Evolutionary conservation across 345 rosid genomes (phyloP), one percentile per base, ranked within the genome.

Genomic region (Rhizophora apiculata): DNA sequence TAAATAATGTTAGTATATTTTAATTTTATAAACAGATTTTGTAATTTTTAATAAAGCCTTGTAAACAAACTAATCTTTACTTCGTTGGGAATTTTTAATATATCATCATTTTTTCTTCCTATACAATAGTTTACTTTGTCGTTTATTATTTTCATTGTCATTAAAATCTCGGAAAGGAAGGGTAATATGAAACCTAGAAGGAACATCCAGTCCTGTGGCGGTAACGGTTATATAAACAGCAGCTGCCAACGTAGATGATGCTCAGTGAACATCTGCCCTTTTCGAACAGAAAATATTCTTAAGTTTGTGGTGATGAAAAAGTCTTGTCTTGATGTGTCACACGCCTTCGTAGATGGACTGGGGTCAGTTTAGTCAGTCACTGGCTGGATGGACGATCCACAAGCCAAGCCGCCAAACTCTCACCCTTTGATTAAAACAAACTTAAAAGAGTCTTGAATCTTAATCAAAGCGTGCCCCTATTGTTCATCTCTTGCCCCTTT

Each of bases 381-480:
- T 34, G 37, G 15, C 49, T 11, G 49, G 18, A 18, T 3, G 18
- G 55, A 61, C 64, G 78, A 78, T 78, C 81, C 75, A 78, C 70
- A 78, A 56, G 52, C 64, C 15, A 66, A 74, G 81, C 78, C 81
- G 62, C 56, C 22, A 67, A 65, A 64, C 21, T 65, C 81, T 77
- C 61, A 39, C 3, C 1, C 36, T 19, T 62, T 43, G 49, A 43
- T 43, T 20, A 3, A 32, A 21, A 22, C 60, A 22, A 24, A 24
- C 60, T 56, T 10, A 22, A 24, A 24, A 2, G 11, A 56, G 51
- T 49, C 36, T 49, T 53, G 7, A 27, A 68, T 55, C 54, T 53
- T 60, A 46, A 30, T 63, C 7, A 15, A 13, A 4, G 3, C 18
- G 6, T 49, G 21, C 16, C n/a, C 5, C 26, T 20, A 27, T 48